Percentiles rank a stretch among this genome's conserved stretches.
Conservation (phyloP, 192 early-diverging fungal species). For the Cetraspora pellucida region DNA sequence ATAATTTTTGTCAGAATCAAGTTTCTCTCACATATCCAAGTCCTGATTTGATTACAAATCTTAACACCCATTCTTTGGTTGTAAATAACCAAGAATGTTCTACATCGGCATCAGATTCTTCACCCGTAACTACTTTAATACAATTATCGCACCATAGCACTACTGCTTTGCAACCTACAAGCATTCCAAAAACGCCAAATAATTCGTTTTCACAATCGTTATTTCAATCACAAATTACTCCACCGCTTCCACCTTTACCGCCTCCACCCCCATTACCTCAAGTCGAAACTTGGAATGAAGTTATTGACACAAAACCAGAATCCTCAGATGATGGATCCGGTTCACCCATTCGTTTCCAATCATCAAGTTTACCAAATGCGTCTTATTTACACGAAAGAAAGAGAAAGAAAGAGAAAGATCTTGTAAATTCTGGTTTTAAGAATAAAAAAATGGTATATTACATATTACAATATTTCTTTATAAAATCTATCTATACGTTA, state of each 20-base stretch:
- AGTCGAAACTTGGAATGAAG: neutral
- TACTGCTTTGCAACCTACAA: too few relatives aligned
- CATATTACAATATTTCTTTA: neutral
- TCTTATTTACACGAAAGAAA: neutral
- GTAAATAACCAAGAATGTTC: neutral
- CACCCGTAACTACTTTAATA: neutral
- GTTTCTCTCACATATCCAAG: slow-evolving; percentile 4
- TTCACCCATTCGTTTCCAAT: neutral
- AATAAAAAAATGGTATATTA: slow-evolving; percentile 24
- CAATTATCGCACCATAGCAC: neutral
- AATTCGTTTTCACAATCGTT: neutral
- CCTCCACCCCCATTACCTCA: neutral
- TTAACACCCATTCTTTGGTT: neutral
- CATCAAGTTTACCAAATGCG: neutral
- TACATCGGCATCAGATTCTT: neutral
- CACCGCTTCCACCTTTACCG: slow-evolving; percentile 5
- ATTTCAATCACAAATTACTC: neutral
- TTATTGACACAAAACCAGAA: neutral
- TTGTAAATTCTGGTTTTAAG: slow-evolving; percentile 6
- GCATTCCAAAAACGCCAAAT: neutral
- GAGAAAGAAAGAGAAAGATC: slow-evolving; percentile 16
- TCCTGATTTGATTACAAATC: neutral
- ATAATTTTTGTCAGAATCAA: slow-evolving; percentile 5
- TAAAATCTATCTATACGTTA: neutral
- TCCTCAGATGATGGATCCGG: neutral